phyloP scores from a whole-genome alignment of 176 grass and related monocot species.

The Olyra latifolia region DNA sequence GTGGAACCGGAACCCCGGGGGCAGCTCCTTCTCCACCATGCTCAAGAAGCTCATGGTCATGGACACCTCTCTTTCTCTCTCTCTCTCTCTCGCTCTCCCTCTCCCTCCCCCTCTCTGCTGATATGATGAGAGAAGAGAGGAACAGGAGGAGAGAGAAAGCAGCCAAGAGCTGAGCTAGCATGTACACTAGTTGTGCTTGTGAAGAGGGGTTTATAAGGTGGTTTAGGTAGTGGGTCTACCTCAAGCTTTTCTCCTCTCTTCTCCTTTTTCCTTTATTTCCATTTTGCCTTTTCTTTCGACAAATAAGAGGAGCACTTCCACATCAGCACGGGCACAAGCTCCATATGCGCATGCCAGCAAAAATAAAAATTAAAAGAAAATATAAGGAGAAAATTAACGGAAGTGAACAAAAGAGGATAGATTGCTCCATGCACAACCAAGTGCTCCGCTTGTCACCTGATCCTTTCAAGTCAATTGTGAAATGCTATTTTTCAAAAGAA shows the following conservation, averaged over 20 bases:
- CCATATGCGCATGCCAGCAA: neutral
- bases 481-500: neutral
- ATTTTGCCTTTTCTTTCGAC: constrained; percentile 43
- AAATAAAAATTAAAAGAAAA: neutral
- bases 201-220: constrained; percentile 64
- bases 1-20: constrained; percentile 93
- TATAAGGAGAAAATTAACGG: neutral
- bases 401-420: constrained; percentile 5
- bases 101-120: neutral
- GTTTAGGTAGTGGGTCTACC: constrained; percentile 59
- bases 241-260: constrained; percentile 34
- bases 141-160: constrained; percentile 17
- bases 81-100: neutral
- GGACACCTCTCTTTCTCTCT: neutral
- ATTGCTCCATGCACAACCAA: constrained; percentile 7
- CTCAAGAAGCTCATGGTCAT: constrained; percentile 87
- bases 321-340: constrained; percentile 14
- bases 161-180: neutral
- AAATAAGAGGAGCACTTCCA: constrained; percentile 39
- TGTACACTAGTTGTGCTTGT: neutral
- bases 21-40: constrained; percentile 88
- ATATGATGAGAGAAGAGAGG: constrained; percentile 3
- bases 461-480: constrained; percentile 13
- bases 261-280: neutral
- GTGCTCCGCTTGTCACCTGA: constrained; percentile 33